Evolutionary conservation across 108 stramenopile species (phyloP), one percentile per base, ranked within the genome.

Genomic region (Nitzschia putrida): DNA sequence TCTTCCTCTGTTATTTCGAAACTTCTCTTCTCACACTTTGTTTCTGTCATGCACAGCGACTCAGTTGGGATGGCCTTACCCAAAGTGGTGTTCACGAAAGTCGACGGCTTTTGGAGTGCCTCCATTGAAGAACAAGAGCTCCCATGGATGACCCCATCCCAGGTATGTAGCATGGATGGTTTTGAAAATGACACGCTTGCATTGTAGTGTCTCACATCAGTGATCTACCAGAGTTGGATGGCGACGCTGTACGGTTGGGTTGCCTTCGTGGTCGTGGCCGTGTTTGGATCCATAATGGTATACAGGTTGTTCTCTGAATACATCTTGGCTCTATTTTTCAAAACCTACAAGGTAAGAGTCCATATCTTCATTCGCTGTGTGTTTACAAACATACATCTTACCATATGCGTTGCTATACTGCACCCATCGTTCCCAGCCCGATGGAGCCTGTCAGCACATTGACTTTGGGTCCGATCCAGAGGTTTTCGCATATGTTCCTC

Each of bases 401-500:
- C n/a, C n/a, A n/a, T n/a, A n/a, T n/a, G n/a, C n/a, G n/a, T n/a
- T n/a, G n/a, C n/a, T n/a, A 29, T 22, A 2, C 7, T 50, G 13
- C 37, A 3, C n/a, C 54, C 23, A 44, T 9, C 22, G 11, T 47
- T 63, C 40, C 23, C 40, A 84, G 80, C 77, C 77, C 14, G 37
- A 16, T 16, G 85, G 86, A 16, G 47, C 47, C 16, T 71, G 76
- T 59, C 86, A 87, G 47, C 53, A 72, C 0, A 86, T 87, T 54
- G 89, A 90, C 45, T 90, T 87, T 50, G 77, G 76, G 39, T 70
- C 70, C 43, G 74, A 78, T 25, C 61, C 61, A 29, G 86, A 82
- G 26, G 70, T 84, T 39, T 79, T 66, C 50, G 83, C 51, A 6
- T 90, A 87, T 63, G 75, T 87, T 57, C 86, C 89, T 22, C 82